These are phyloP conservation scores for Kuraishia ogatae DNA, from an alignment of 805 yeast genomes.

Conservation along the genomic window DNA sequence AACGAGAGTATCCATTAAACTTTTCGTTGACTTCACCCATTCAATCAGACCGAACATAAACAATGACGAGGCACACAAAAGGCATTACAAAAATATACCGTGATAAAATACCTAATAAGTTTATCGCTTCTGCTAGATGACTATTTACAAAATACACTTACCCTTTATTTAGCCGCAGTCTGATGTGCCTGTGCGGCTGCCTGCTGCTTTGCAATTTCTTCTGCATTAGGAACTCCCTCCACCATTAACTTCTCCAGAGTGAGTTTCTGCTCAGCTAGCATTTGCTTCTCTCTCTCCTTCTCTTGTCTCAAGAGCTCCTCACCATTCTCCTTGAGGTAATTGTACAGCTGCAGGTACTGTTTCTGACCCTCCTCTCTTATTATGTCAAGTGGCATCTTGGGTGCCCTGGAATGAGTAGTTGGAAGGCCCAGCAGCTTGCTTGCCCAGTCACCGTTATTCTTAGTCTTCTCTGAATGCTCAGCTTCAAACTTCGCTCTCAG, in stretches of 20 bases:
- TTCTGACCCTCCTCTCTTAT: conserved; percentile 90
- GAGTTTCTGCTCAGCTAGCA: conserved; percentile 73
- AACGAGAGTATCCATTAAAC: too few relatives aligned
- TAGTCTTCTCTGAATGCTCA: conserved; percentile 34
- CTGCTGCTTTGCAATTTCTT: conserved; percentile 38
- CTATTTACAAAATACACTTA: neutral
- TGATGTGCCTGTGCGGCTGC: conserved; percentile 2
- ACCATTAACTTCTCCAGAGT: conserved; percentile 80
- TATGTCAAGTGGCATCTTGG: conserved; percentile 78
- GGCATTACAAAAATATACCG: too few relatives aligned
- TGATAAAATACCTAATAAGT: too few relatives aligned
- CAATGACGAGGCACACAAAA: too few relatives aligned
- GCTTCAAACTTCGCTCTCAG: conserved; percentile 65
- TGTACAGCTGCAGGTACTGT: conserved; percentile 75
- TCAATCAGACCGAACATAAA: too few relatives aligned
- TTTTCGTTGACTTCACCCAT: too few relatives aligned
- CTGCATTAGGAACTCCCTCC: conserved; percentile 75
- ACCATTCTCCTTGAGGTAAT: conserved; percentile 47
- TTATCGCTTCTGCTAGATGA: neutral
- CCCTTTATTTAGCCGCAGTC: neutral
- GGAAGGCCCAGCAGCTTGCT: conserved; percentile 61
- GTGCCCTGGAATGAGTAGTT: conserved; percentile 30
- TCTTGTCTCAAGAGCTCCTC: conserved; percentile 76
- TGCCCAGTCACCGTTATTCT: conserved; percentile 42
- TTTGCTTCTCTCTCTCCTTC: conserved; percentile 68